phyloP scores from a whole-genome alignment of 306 rosid genomes.

The Quercus suber region DNA sequence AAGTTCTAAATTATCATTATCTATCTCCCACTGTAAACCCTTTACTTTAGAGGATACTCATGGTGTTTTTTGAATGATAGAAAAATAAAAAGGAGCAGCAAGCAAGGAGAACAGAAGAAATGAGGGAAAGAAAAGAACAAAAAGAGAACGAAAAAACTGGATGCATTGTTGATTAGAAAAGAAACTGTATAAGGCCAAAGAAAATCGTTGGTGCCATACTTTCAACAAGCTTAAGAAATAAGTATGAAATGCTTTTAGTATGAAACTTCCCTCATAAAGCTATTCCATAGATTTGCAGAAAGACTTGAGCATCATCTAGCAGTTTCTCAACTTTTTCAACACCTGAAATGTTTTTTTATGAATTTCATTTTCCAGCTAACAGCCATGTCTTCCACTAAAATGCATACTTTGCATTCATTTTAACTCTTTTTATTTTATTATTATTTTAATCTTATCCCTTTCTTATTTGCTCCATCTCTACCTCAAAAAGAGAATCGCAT shows the following conservation, averaged over 20 bases:
- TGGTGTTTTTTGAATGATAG: neutral
- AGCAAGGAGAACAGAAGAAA: neutral
- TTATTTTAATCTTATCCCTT: too few relatives aligned
- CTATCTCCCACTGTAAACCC: neutral
- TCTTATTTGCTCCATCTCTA: too few relatives aligned
- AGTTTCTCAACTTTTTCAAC: neutral
- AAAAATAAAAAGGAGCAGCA: neutral
- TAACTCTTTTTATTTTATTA: neutral
- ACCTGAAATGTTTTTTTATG: neutral
- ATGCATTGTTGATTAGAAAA: neutral
- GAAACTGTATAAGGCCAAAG: neutral
- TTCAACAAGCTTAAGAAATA: neutral
- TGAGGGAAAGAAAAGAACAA: neutral
- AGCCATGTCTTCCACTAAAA: neutral
- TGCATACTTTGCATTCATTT: neutral
- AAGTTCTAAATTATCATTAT: neutral
- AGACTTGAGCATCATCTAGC: neutral
- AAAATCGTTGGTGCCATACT: neutral
- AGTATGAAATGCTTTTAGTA: neutral
- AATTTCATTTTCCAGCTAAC: neutral
- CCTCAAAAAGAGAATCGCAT: too few relatives aligned
- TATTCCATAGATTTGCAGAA: neutral
- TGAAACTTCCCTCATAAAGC: neutral
- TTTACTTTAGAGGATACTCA: neutral
- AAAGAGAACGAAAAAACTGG: neutral